Evolutionary conservation across 495 filamentous ascomycete genomes (phyloP), one percentile per base, ranked within the genome.

Genomic region (Achaetomiella virescens): DNA sequence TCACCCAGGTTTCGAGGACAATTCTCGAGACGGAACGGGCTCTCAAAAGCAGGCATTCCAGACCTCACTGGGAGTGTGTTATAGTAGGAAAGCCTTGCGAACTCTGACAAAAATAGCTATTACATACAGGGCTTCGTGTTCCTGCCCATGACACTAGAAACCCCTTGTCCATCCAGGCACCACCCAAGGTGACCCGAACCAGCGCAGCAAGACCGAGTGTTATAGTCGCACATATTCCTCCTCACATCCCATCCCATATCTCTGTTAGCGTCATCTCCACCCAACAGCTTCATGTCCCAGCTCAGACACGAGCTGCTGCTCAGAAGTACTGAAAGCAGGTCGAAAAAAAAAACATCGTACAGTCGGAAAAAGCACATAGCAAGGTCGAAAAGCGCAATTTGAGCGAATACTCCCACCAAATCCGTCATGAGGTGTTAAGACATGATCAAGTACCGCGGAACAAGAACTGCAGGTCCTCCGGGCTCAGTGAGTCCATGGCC

Each of bases 391-490:
- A 10, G 12, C 21, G 22, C 25, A 12, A 31, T 2, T 14, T 5
- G 10, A 20, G 21, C 14, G 17, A 10, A 15, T 3, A 51, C 14
- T 1, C 8, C 35, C 35, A 14, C 48, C n/a, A 7, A 10, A 6
- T 36, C 11, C 31, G 14, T 27, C 15, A 1, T 15, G 22, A 36
- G 6, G 36, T 15, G 36, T 6, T n/a, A 31, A 35, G 25, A 33
- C 12, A 9, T 15, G 1, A 49, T 60, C 18, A 74, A 20, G 22
- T 60, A 43, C 89, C 89, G 25, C 89, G 77, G 78, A 97, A 97
- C 55, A 98, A 72, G 74, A 98, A 98, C 70, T 95, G 84, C 79
- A 98, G 86, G 65, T 98, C 93, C 64, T 89, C 87, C 0, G 85
- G 80, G n/a, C 83, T 91, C 35, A 97, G 75, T 50, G 90, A 90